Conservation (phyloP, 345 rosid genomes). For the Anacardium occidentale region DNA sequence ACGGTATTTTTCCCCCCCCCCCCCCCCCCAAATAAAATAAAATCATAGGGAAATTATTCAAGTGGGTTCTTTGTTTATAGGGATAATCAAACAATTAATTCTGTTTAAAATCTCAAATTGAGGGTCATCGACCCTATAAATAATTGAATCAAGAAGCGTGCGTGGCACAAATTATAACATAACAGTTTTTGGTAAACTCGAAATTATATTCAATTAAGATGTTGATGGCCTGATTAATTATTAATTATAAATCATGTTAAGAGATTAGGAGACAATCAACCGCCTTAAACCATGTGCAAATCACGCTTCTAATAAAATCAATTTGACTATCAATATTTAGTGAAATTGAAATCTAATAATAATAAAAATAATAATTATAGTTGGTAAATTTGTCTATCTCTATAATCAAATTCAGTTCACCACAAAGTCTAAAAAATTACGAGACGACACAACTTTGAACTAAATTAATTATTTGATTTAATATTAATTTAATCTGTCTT, state of each 20-base stretch:
- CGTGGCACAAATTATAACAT: not conserved
- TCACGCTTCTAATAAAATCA: not conserved
- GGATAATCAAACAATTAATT: not conserved
- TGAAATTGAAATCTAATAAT: no score
- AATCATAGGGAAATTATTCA: constrained; percentile 1
- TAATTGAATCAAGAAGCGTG: constrained; percentile 2
- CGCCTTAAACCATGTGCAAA: constrained; percentile 4
- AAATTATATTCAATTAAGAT: not conserved
- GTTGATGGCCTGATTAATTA: constrained; percentile 1
- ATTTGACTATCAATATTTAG: no score
- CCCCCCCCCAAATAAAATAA: no score
- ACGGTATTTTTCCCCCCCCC: no score
- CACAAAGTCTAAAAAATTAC: not conserved
- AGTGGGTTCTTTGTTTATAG: no score
- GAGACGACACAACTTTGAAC: not conserved
- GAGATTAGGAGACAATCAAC: constrained; percentile 2
- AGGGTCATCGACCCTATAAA: constrained; percentile 7
- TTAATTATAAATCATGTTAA: not conserved
- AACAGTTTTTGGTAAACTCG: not conserved
- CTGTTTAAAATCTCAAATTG: not conserved
- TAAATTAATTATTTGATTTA: not conserved
- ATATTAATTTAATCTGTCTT: not conserved
- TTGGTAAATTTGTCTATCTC: constrained; percentile 5
- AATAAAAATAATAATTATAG: not conserved
- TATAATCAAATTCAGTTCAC: not conserved